A percentile compares a stretch with the other conserved stretches of the same genome.
These are phyloP conservation scores for Myriosclerotinia scirpicola DNA, from an alignment of 2,329 filamentous ascomycete genomes.

Conservation along the genomic window DNA sequence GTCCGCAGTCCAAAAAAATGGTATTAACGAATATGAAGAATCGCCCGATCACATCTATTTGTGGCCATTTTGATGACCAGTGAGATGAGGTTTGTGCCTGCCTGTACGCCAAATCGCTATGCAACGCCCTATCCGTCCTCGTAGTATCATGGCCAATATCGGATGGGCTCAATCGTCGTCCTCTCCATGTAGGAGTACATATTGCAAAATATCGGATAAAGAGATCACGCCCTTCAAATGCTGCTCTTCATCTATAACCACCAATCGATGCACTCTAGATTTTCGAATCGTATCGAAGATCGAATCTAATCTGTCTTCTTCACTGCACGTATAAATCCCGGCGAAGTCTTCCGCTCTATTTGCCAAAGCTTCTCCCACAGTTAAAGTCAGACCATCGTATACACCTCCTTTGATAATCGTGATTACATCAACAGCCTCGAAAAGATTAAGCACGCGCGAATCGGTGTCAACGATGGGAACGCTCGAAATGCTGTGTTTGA, in stretches of 20 bases:
- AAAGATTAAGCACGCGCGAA: slow-evolving; percentile 82
- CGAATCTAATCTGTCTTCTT: slow-evolving; percentile 88
- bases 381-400: slow-evolving; percentile 86
- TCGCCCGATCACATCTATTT: slow-evolving; percentile 11
- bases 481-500: slow-evolving; percentile 89
- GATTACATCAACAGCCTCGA: slow-evolving; percentile 97
- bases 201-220: slow-evolving; percentile 93
- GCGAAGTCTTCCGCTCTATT: slow-evolving; percentile 88
- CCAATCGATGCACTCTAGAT: slow-evolving; percentile 87
- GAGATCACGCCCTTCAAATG: slow-evolving; percentile 87
- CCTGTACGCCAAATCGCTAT: slow-evolving; percentile 41
- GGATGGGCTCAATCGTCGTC: slow-evolving; percentile 34
- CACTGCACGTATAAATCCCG: slow-evolving; percentile 93
- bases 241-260: slow-evolving; percentile 88
- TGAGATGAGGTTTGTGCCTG: slow-evolving; percentile 24
- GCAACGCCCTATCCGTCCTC: slow-evolving; percentile 38
- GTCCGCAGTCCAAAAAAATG: slow-evolving; percentile 27
- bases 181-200: slow-evolving; percentile 70
- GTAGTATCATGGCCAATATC: slow-evolving; percentile 29
- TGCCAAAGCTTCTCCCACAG: slow-evolving; percentile 83
- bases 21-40: slow-evolving; percentile 34
- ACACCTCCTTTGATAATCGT: slow-evolving; percentile 89
- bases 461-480: slow-evolving; percentile 87
- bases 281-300: slow-evolving; percentile 97
- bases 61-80: slow-evolving; percentile 16